Base-by-base conservation (phyloP, 2,329 filamentous ascomycete species). In the Aspergillus sp. region DNA sequence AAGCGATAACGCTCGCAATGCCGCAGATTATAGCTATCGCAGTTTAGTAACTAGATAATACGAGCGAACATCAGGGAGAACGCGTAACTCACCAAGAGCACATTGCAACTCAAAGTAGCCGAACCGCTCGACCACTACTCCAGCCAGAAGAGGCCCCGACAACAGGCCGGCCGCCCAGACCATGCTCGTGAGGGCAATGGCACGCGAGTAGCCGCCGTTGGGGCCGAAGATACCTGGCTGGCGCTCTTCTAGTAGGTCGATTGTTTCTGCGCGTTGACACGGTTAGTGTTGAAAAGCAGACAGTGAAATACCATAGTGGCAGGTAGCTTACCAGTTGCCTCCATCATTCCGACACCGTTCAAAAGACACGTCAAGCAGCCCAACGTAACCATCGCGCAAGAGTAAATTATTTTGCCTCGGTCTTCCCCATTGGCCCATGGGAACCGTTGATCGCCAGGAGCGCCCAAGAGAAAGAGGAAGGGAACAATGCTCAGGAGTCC, bases 131-230 rank as follows among this genome's bases (percentile, higher is more conserved):
- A 64, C 61, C 25, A 68, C 31, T 5, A 67, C 41, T 3, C 62
- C 65, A 15, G 59, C 63, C 49, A 68, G 28, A 22, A 65, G 46
- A 0, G 69, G 68, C 3, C 67, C 68, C 9, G 59, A 38, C 1
- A 71, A 38, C 11, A 69, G 23, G 7, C 69, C 69, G 3, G 56
- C 53, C 56, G 64, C 66, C 65, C 66, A 72, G 22, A 53, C 67
- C 59, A 70, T 65, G 41, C 62, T 68, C 13, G 62, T 63, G 19
- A 70, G 22, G 2, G 69, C 64, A 17, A 71, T 47, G 7, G 67
- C 65, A 3, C 68, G 64, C 4, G 70, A 69, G 51, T 68, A 71
- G 11, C 69, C 69, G 7, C 68, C 68, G 34, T 65, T 59, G 1
- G 62, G 50, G 7, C 70, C 70, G 15, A 71, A 71, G 30, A 66